Evolutionary conservation across 2,329 filamentous ascomycete genomes (phyloP), one percentile per base, ranked within the genome.

Genomic region (Fonsecaea erecta): DNA sequence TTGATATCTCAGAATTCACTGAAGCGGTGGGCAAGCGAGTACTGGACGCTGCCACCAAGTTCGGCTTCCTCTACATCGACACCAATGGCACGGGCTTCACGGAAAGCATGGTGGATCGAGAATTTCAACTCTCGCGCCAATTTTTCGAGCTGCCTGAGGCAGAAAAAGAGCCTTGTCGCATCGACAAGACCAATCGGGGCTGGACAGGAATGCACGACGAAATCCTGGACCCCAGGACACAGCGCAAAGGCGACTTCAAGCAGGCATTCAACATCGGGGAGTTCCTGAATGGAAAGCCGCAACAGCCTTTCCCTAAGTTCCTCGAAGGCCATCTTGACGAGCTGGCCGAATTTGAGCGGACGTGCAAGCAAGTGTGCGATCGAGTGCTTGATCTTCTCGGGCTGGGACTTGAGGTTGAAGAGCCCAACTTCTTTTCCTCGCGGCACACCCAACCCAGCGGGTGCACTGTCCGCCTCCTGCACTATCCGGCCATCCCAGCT

Each of bases 241-340:
- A 97, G 77, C 87, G 88, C 77, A 91, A 90, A 82, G 73, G 92
- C 16, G 93, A 97, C 74, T 92, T 92, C 72, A 97, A 97, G 83
- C 92, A 97, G 91, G 92, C 90, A 40, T 94, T 98, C 83, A 99
- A 98, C 80, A 90, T 98, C 74, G 92, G 90, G 69, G 87, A 92
- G 71, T 96, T 95, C 75, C 75, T 81, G 63, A 71, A 87, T 68
- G 84, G 86, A 71, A 87, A 88, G 77, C 85, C 90, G 14, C 87
- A 90, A 67, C 94, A 98, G 76, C 89, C 90, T 8, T 82, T 98
- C 1, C 93, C 94, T 0, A 73, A 81, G 1, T 82, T 86, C 7
- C 82, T 98, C 1, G 74, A 79, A 16, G 70, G 82, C 0, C 82
- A 90, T 66, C 85, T 90, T 73, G 72, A 80, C 6, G 82, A 88